Base-by-base conservation (phyloP, 768 basidiomycete genomes). In the Chiua virens region DNA sequence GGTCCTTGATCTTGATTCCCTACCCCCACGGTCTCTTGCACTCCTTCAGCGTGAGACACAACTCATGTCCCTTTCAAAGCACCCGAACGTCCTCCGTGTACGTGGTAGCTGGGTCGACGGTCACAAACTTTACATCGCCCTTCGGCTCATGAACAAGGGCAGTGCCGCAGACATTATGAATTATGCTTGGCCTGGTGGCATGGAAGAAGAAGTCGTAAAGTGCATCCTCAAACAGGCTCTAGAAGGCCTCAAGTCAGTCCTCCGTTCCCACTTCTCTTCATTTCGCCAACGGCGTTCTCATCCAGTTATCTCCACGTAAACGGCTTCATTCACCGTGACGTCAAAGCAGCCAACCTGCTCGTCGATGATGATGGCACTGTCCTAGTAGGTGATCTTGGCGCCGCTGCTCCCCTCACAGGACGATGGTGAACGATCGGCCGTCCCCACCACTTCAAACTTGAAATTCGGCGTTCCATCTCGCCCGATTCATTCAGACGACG, bases 331-430 rank as follows among this genome's bases (percentile, higher is more conserved):
- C 91, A 98, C 65, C 83, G 95, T 23, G 95, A 98, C 63, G 69
- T 98, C 61, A 98, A 98, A 71, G 92, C 92, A 4, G 95, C 92
- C 13, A 98, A 98, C 64, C 77, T 98, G 10, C 85, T 98, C 43
- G 82, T 96, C 47, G 92, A 95, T 58, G 87, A 94, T 54, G 87
- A 91, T 55, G 90, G 91, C 45, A 93, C 89, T 0, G 91, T 97
- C 28, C 79, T 98, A 4, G 72, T 97, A 13, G 94, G 92, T 30
- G 95, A 98, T 69, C 79, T 98, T 30, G 95, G 95, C 5, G 94
- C 96, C 22, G 92, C 93, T 0, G 92, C 90, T 5, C 85, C 90
- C 56, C 77, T 96, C 9, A 69, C 82, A 39, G n/a, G 89, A 92
- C 54, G 85, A 89, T 13, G 69, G 66, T n/a, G 68, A 73, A 55